Evolutionary conservation across 805 yeast genomes (phyloP).

Genomic region (Starmerella bombi): DNA sequence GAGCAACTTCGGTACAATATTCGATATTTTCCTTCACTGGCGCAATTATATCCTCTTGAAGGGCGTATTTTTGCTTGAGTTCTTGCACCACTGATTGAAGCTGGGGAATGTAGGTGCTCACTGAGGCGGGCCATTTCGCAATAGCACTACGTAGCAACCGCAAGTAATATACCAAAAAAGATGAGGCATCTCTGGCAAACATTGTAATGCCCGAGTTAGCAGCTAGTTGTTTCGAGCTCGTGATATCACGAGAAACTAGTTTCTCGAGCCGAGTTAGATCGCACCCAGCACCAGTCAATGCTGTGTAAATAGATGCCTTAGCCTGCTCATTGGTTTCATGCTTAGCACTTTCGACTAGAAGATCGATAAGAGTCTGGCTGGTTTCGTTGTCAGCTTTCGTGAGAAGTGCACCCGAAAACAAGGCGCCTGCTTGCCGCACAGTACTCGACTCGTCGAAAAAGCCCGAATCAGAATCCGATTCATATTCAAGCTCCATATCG

Average conservation of each 20-base stretch:
- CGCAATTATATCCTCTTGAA: not conserved
- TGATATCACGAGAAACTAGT: not conserved
- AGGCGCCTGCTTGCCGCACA: constrained; percentile 7
- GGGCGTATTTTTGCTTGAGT: not conserved
- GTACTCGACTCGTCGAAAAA: constrained; percentile 8
- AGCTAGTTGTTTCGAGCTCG: not conserved
- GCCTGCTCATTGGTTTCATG: constrained; percentile 3
- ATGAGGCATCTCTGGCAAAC: not conserved
- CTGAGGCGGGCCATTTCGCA: no score
- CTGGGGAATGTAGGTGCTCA: not conserved
- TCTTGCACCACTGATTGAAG: not conserved
- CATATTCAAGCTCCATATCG: not conserved
- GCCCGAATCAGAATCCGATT: constrained; percentile 5
- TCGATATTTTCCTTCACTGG: not conserved
- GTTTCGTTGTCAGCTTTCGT: not conserved
- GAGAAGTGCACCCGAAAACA: constrained; percentile 1
- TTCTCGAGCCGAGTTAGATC: not conserved
- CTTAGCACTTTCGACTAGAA: not conserved
- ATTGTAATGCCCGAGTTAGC: not conserved
- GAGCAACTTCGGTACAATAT: not conserved
- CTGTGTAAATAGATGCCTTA: constrained; percentile 1
- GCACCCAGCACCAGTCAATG: not conserved
- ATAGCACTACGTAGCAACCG: no score
- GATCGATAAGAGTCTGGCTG: not conserved
- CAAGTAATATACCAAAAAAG: no score